Conservation (phyloP, 495 filamentous ascomycete species). For the Aspergillus avenaceus region DNA sequence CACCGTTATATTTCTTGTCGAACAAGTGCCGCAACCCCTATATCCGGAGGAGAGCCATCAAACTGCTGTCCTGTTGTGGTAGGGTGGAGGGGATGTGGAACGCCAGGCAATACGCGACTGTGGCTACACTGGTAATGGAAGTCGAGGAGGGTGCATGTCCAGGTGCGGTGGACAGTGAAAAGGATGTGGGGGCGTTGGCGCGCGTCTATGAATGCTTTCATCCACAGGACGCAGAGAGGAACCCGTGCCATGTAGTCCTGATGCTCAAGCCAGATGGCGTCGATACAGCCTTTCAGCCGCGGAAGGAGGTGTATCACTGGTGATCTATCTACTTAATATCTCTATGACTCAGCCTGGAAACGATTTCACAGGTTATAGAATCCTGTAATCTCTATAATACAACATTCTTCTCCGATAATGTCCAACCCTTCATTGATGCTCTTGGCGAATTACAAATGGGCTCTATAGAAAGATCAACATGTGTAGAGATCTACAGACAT, state of each 20-base stretch:
- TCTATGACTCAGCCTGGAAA: too few relatives aligned
- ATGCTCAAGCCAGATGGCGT: slow-evolving; percentile 7
- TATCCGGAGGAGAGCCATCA: slow-evolving; percentile 8
- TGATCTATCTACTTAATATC: too few relatives aligned
- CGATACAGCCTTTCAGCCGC: neutral
- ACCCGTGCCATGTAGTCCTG: neutral
- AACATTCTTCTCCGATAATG: too few relatives aligned
- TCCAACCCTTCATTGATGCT: too few relatives aligned
- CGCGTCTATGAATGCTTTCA: slow-evolving; percentile 7
- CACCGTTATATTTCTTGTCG: slow-evolving; percentile 5
- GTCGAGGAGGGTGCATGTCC: slow-evolving; percentile 9
- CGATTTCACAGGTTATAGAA: too few relatives aligned
- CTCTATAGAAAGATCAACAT: too few relatives aligned
- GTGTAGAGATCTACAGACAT: too few relatives aligned
- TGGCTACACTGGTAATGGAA: slow-evolving; percentile 5
- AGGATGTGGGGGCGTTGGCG: neutral
- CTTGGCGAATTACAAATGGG: too few relatives aligned
- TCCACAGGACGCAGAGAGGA: neutral
- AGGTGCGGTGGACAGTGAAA: neutral
- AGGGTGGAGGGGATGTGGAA: slow-evolving; percentile 13
- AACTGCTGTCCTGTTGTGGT: neutral
- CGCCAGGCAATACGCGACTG: neutral
- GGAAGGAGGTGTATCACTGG: neutral
- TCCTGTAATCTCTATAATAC: too few relatives aligned
- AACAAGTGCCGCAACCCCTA: slow-evolving; percentile 6